phyloP scores from a whole-genome alignment of 768 basidiomycete species.

The Dictyophora rubrovolvata region DNA sequence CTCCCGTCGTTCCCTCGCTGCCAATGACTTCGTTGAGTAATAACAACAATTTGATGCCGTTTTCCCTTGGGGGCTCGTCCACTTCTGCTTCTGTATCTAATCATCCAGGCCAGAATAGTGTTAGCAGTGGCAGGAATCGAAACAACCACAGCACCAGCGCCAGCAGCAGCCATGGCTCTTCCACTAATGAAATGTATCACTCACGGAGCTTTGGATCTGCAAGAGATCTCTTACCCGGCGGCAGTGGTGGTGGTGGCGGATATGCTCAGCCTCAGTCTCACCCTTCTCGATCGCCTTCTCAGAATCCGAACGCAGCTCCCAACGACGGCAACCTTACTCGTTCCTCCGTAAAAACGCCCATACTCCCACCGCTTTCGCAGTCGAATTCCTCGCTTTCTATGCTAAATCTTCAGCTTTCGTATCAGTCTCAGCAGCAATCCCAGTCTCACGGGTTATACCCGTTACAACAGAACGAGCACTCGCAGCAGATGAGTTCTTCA shows the following conservation, averaged over 20 bases:
- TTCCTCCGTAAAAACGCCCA: neutral
- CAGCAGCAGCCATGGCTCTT: too few relatives aligned
- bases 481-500: slow-evolving; percentile 29
- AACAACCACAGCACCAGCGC: too few relatives aligned
- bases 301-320: neutral
- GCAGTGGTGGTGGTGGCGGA: too few relatives aligned
- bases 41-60: neutral
- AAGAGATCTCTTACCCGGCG: too few relatives aligned
- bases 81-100: neutral
- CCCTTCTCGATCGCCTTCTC: neutral
- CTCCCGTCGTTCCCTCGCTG: slow-evolving; percentile 35
- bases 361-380: neutral
- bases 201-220: too few relatives aligned
- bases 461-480: too few relatives aligned
- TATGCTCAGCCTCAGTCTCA: neutral
- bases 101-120: neutral
- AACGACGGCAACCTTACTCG: neutral
- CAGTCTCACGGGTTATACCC: neutral
- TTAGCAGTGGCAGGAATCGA: neutral
- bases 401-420: neutral
- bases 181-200: too few relatives aligned
- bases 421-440: neutral
- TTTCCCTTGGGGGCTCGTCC: neutral
- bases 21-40: neutral
- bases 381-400: neutral